These are phyloP conservation scores for Breviolum minutum DNA, from an alignment of 73 alveolate genomes.

Conservation along the genomic window DNA sequence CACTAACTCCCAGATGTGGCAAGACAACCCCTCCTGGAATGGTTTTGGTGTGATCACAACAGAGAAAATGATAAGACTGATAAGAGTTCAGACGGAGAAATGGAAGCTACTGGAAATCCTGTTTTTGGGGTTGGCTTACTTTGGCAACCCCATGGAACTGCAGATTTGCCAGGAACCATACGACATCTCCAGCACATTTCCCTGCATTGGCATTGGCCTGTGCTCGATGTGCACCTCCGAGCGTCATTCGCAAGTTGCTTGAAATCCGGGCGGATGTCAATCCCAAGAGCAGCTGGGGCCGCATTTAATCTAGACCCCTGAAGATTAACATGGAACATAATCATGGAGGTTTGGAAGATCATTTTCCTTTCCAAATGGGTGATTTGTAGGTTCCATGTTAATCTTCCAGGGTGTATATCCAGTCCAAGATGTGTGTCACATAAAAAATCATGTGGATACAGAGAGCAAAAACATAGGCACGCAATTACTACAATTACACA, in stretches of 20 bases:
- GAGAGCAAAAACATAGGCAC: too few species aligned
- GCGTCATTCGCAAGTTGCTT: slow-evolving; percentile 5
- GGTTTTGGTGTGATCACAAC: too few species aligned
- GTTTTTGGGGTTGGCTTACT: neutral
- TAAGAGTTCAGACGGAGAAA: too few species aligned
- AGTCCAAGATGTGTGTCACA: neutral
- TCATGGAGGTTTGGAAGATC: too few species aligned
- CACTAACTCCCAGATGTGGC: neutral
- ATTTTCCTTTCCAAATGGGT: too few species aligned
- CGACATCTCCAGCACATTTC: slow-evolving; percentile 7
- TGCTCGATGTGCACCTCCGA: slow-evolving; percentile 46
- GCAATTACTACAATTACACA: too few species aligned
- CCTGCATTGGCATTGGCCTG: slow-evolving; percentile 41
- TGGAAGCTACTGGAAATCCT: neutral
- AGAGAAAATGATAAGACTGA: too few species aligned
- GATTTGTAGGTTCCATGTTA: too few species aligned
- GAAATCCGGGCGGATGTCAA: slow-evolving; percentile 13
- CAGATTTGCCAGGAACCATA: slow-evolving; percentile 8
- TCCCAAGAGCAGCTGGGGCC: neutral
- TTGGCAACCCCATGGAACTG: neutral
- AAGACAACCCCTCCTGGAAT: neutral
- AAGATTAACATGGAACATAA: too few species aligned
- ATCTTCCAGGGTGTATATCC: too few species aligned
- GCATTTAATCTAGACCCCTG: too few species aligned
- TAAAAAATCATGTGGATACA: too few species aligned